Percentiles rank a stretch among this genome's conserved stretches.
Evolutionary conservation across 73 alveolate species (phyloP).

Genomic region (Paramecium primaurelia): DNA sequence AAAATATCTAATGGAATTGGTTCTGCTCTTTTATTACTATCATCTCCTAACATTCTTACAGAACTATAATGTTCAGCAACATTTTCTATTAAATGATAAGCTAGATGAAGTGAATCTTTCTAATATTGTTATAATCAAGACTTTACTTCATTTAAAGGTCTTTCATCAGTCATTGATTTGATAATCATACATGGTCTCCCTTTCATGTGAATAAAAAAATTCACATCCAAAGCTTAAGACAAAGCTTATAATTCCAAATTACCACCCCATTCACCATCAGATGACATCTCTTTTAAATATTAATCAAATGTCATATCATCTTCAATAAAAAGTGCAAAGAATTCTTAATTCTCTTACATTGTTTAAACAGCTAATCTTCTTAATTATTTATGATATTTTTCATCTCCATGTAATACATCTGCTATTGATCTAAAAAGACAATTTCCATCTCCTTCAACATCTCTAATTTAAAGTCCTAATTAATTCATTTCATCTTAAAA

Average conservation of each 20-base stretch:
- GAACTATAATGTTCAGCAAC: slow-evolving; percentile 63
- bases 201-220: slow-evolving; percentile 58
- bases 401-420: slow-evolving; percentile 92
- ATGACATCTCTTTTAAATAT: slow-evolving; percentile 78
- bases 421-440: slow-evolving; percentile 96
- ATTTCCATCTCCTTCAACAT: slow-evolving; percentile 96
- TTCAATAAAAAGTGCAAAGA: slow-evolving; percentile 83
- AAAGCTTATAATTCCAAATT: slow-evolving; percentile 95
- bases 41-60: slow-evolving; percentile 59
- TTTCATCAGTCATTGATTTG: slow-evolving; percentile 21
- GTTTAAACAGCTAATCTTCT: slow-evolving; percentile 91
- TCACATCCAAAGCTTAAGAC: slow-evolving; percentile 63
- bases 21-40: slow-evolving; percentile 6
- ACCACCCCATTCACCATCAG: slow-evolving; percentile 98
- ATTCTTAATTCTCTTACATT: slow-evolving; percentile 85
- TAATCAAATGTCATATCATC: slow-evolving; percentile 88
- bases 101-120: slow-evolving; percentile 53
- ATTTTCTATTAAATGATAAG: slow-evolving; percentile 54
- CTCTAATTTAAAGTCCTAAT: slow-evolving; percentile 43
- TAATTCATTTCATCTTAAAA: slow-evolving; percentile 55
- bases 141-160: background rate
- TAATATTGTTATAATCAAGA: background rate
- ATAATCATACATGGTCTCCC: slow-evolving; percentile 54
- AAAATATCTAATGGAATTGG: slow-evolving; percentile 36
- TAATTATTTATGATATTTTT: slow-evolving; percentile 75